Evolutionary conservation across 371 early-diverging fungal species (phyloP), one percentile per base, ranked within the genome.

Genomic region (Cladochytrium tenue): DNA sequence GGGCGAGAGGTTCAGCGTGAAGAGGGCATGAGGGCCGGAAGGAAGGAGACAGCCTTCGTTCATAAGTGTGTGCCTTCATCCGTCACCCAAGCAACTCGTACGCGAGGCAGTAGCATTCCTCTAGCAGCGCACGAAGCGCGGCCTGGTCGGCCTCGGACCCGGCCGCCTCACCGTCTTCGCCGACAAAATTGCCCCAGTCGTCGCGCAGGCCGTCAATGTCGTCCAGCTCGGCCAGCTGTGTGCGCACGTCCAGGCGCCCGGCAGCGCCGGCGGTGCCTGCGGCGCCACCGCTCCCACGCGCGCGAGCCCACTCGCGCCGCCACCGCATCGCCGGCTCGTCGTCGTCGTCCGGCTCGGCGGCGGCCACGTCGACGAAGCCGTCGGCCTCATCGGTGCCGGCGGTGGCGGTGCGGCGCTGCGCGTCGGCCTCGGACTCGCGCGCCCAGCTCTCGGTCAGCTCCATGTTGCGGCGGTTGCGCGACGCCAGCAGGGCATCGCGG

Each of bases 181-280:
- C 62, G 31, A 64, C 33, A 60, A 69, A 69, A n/a, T 51, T 51
- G 15, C 69, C 69, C 35, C 50, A 25, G 36, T 53, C 59, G 53
- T 69, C 69, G 30, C 69, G 64, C 51, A 59, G 36, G 63, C 51
- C 43, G 36, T 69, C 69, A n/a, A 69, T 63, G 60, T 69, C 69
- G 59, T 69, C 69, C 51, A 69, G 36, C 32, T 51, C 55, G 13
- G 58, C 64, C 52, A 69, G 53, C 31, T 69, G 69, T 60, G 69
- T 64, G 28, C 69, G 59, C 17, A 69, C 55, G 28, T 51, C 63
- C 13, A 43, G 43, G 43, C 43, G 43, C 13, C 20, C 43, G 43
- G 13, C 43, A 20, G 13, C 20, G 43, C 43, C 43, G 43, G 13
- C 20, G 43, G 13, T 43, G 13, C 43, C 43, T n/a, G n/a, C n/a